Conservation (phyloP, 495 filamentous ascomycete species). For the Endocarpon pusillum region DNA sequence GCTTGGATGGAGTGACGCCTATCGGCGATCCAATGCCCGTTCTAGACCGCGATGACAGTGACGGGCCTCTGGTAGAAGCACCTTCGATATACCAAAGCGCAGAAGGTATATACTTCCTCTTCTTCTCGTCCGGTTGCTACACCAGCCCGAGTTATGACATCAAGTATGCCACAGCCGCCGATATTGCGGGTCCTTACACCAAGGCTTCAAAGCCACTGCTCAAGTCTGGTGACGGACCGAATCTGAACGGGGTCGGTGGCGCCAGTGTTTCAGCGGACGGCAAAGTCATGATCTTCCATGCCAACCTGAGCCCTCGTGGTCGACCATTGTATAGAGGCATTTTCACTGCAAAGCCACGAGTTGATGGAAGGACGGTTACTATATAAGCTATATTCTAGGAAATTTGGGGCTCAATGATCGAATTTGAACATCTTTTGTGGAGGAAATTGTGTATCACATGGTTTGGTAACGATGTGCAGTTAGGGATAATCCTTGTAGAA, state of each 20-base stretch:
- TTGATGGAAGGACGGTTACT: not conserved
- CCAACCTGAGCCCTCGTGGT: slow-evolving; percentile 10
- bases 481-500: too few species aligned
- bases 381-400: too few species aligned
- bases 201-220: slow-evolving; percentile 20
- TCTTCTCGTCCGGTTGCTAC: slow-evolving; percentile 42
- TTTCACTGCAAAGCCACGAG: not conserved
- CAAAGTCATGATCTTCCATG: slow-evolving; percentile 33
- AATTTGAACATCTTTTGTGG: too few species aligned
- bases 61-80: slow-evolving; percentile 46
- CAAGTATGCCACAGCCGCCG: slow-evolving; percentile 33
- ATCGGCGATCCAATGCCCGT: slow-evolving; percentile 34
- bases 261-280: slow-evolving; percentile 27
- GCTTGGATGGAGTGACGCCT: slow-evolving; percentile 30
- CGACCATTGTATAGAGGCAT: not conserved
- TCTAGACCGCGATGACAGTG: slow-evolving; percentile 34
- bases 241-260: slow-evolving; percentile 31
- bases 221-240: slow-evolving; percentile 21
- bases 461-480: too few species aligned
- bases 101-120: slow-evolving; percentile 35
- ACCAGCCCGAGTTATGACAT: slow-evolving; percentile 33
- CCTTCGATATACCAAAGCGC: slow-evolving; percentile 29
- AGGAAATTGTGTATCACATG: too few species aligned
- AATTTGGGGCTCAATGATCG: too few species aligned
- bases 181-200: slow-evolving; percentile 29